Percentiles rank a stretch among this genome's conserved stretches.
These are phyloP conservation scores for Paraglomus occultum DNA, from an alignment of 192 early-diverging fungal species.

Conservation along the genomic window DNA sequence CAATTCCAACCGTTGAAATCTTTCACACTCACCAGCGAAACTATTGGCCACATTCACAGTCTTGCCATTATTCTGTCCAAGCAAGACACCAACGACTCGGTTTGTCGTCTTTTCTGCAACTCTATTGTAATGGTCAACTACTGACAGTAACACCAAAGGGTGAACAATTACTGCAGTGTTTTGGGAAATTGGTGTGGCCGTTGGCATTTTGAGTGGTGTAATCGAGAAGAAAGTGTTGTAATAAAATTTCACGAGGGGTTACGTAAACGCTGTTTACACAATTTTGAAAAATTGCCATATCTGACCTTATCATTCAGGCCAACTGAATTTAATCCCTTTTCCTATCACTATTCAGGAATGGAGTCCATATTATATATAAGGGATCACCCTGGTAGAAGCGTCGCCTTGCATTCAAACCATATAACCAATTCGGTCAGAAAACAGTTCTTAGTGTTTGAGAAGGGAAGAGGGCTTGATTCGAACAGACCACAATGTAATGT, in stretches of 20 bases:
- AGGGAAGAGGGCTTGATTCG: too few species aligned
- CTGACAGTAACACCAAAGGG: conserved; percentile 97
- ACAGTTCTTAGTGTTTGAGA: too few species aligned
- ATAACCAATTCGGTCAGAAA: too few species aligned
- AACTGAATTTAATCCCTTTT: too few species aligned
- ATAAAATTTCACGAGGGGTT: too few species aligned
- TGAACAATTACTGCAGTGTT: conserved; percentile 80
- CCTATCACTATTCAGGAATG: too few species aligned
- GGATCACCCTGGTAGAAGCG: too few species aligned
- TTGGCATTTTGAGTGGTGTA: conserved; percentile 34
- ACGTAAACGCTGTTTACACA: too few species aligned
- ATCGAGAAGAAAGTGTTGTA: conserved; percentile 1
- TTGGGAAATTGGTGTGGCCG: conserved; percentile 45
- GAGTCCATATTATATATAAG: too few species aligned
- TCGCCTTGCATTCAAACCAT: too few species aligned
- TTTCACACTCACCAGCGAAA: conserved; percentile 79
- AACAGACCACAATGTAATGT: conserved; percentile 19
- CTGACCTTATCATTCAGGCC: too few species aligned
- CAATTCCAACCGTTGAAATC: neutral
- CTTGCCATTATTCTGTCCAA: conserved; percentile 86
- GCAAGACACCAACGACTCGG: conserved; percentile 93
- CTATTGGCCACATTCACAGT: conserved; percentile 95
- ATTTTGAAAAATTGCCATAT: too few species aligned
- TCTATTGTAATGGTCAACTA: conserved; percentile 98
- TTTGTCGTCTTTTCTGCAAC: conserved; percentile 93